Conservation (phyloP, 352 stramenopile genomes). For the Globisporangium okanoganense region DNA sequence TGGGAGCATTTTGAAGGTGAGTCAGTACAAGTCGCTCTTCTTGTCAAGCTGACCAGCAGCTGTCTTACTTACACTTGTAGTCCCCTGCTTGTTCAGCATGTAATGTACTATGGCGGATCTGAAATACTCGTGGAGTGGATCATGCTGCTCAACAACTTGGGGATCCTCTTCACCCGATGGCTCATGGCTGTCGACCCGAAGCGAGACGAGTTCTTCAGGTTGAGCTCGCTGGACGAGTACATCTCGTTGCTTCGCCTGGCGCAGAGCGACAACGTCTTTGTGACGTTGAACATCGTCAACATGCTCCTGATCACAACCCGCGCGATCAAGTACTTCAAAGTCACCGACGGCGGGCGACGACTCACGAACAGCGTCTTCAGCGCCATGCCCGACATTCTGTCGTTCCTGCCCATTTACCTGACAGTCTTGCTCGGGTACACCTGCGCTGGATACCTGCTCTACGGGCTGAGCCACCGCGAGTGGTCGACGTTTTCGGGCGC, state of each 20-base stretch:
- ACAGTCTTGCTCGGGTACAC: conserved; percentile 60
- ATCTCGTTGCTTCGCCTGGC: conserved; percentile 32
- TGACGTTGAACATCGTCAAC: conserved; percentile 62
- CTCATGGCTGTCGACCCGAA: conserved; percentile 33
- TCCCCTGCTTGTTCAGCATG: background rate
- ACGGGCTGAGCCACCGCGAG: conserved; percentile 54
- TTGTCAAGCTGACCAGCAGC: no score
- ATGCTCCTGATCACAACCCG: conserved; percentile 50
- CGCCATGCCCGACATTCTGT: conserved; percentile 63
- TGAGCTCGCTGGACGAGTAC: conserved; percentile 53
- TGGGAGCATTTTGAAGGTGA: conserved; percentile 26
- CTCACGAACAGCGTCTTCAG: conserved; percentile 62
- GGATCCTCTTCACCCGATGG: conserved; percentile 28
- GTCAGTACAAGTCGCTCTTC: no score
- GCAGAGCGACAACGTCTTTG: conserved; percentile 46
- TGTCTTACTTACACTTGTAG: background rate
- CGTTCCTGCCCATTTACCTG: conserved; percentile 69
- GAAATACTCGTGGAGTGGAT: background rate
- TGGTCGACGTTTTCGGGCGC: conserved; percentile 57
- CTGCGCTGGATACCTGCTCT: conserved; percentile 67
- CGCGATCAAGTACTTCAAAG: conserved; percentile 67
- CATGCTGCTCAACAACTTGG: background rate
- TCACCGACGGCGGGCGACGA: conserved; percentile 50
- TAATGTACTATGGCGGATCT: background rate
- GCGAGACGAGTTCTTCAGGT: conserved; percentile 25